phyloP scores from a whole-genome alignment of 2,329 filamentous ascomycete genomes.

The Furcasterigmium sp. region DNA sequence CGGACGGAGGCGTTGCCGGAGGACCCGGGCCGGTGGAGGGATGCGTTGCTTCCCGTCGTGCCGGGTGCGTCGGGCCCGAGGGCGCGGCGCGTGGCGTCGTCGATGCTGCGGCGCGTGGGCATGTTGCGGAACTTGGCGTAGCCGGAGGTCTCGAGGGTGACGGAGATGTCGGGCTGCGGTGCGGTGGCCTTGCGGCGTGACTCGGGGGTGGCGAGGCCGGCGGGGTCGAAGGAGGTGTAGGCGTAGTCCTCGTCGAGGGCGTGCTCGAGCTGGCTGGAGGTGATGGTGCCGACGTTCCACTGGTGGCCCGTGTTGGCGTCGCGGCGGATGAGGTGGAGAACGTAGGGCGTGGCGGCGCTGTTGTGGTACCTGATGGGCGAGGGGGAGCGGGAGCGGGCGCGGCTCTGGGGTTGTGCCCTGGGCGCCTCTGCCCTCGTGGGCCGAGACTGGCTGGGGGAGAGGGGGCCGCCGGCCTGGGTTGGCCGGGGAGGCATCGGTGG shows the following conservation, averaged over 20 bases:
- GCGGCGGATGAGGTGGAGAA: slow-evolving; percentile 64
- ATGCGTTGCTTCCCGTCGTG: slow-evolving; percentile 1
- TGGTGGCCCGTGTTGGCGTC: slow-evolving; percentile 64
- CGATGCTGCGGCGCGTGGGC: slow-evolving; percentile 31
- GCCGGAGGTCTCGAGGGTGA: slow-evolving; percentile 49
- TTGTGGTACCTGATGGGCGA: slow-evolving; percentile 29
- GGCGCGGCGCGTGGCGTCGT: slow-evolving; percentile 12
- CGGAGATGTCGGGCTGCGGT: slow-evolving; percentile 38
- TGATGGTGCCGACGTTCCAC: slow-evolving; percentile 70
- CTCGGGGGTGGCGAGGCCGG: slow-evolving; percentile 14
- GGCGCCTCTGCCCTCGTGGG: not conserved
- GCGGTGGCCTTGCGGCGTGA: slow-evolving; percentile 10
- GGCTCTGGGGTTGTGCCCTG: not conserved
- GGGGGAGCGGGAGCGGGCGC: slow-evolving; percentile 20
- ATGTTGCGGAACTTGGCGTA: slow-evolving; percentile 53
- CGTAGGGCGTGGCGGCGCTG: slow-evolving; percentile 39
- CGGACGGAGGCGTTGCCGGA: not conserved
- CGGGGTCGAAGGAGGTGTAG: slow-evolving; percentile 14
- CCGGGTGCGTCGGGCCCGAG: slow-evolving; percentile 1
- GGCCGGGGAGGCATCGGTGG: not conserved
- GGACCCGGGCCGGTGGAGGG: slow-evolving; percentile 7
- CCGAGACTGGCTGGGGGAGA: not conserved
- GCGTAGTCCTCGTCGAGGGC: slow-evolving; percentile 23
- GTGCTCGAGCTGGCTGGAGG: slow-evolving; percentile 44
- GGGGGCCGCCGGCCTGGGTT: not conserved